phyloP scores from a whole-genome alignment of 2,329 filamentous ascomycete genomes.

The Pyricularia grisea region DNA sequence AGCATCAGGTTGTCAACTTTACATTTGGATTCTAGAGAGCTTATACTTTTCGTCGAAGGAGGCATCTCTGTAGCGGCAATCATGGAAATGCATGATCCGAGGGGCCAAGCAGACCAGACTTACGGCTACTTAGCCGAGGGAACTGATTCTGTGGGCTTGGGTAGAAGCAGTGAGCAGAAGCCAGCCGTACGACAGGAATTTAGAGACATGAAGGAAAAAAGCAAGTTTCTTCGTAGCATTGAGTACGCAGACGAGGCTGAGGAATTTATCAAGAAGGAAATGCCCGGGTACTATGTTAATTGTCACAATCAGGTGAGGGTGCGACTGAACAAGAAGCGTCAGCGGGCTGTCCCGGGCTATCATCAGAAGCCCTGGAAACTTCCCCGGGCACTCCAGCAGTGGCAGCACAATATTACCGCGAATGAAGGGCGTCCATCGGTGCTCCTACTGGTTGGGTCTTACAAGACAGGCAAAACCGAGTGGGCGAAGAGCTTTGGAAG shows the following conservation, averaged over 20 bases:
- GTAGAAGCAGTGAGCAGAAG: background rate
- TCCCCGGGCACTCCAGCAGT: background rate
- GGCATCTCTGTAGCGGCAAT: background rate
- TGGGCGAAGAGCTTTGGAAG: background rate
- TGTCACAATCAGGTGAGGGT: accelerated
- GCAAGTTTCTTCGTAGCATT: background rate
- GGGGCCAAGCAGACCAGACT: too few relatives aligned
- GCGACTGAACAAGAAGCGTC: background rate
- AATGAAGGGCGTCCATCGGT: background rate
- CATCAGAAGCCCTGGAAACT: background rate
- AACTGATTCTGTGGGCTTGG: background rate
- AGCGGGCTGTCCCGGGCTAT: background rate
- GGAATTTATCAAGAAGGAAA: background rate
- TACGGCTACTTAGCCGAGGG: background rate
- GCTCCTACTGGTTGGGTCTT: background rate
- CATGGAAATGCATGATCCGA: background rate
- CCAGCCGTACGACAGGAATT: too few relatives aligned
- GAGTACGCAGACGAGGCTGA: background rate
- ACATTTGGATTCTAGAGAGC: too few relatives aligned
- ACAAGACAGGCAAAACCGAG: background rate
- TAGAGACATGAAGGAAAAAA: background rate
- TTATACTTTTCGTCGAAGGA: background rate
- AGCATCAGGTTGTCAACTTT: background rate
- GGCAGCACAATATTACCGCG: background rate
- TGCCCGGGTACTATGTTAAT: background rate